These are phyloP conservation scores for Xerocomellus intermedius DNA, from an alignment of 768 basidiomycete genomes.

Conservation along the genomic window DNA sequence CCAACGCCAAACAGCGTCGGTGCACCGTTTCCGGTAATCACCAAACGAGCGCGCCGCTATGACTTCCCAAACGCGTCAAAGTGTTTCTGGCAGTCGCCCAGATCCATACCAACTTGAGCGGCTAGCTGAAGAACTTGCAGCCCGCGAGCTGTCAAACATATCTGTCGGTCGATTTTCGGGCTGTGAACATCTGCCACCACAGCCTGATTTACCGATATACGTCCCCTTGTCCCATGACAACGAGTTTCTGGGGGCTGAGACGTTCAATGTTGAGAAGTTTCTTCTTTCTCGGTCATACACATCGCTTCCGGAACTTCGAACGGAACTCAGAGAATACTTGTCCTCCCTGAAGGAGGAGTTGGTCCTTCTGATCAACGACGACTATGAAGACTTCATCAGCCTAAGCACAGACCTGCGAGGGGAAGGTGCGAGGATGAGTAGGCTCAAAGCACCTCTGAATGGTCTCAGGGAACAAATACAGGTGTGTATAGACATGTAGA, in stretches of 20 bases:
- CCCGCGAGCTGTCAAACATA: constrained; percentile 44
- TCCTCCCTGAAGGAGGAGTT: constrained; percentile 86
- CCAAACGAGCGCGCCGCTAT: constrained; percentile 7
- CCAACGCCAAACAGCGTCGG: constrained; percentile 21
- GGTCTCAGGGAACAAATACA: constrained; percentile 64
- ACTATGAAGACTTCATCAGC: constrained; percentile 97
- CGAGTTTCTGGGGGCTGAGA: constrained; percentile 60
- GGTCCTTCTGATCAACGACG: constrained; percentile 93
- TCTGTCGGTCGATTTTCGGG: constrained; percentile 4
- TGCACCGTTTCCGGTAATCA: background rate
- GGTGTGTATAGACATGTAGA: constrained; percentile 43
- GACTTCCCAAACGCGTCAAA: constrained; percentile 18
- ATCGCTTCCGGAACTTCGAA: constrained; percentile 82
- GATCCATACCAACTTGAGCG: constrained; percentile 71
- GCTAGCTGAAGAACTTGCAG: constrained; percentile 69
- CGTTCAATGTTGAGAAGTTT: constrained; percentile 84
- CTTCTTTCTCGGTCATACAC: constrained; percentile 83
- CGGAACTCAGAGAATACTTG: constrained; percentile 85
- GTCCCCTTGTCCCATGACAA: constrained; percentile 80
- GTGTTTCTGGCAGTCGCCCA: constrained; percentile 8
- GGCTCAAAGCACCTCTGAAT: constrained; percentile 65
- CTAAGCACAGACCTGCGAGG: constrained; percentile 89
- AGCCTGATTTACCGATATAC: constrained; percentile 58
- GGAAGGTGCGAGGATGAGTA: constrained; percentile 71
- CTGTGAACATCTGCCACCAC: constrained; percentile 7